Conservation (phyloP, 768 basidiomycete species). For the Auricularia auricula-judae region DNA sequence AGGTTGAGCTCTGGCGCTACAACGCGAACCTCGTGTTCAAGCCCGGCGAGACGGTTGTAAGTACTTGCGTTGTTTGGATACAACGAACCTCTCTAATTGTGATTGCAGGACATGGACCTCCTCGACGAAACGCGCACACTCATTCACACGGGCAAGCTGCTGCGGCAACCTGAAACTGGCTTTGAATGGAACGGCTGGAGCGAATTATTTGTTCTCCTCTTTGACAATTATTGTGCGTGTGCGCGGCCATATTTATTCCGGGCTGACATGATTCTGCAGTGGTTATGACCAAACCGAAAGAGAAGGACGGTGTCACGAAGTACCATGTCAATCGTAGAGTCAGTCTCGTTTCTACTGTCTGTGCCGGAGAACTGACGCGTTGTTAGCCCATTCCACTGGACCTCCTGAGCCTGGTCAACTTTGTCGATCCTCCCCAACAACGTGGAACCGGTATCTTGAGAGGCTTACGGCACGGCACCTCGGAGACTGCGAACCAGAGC, state of each 20-base stretch:
- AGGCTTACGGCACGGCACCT: conserved; percentile 33
- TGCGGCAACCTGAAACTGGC: conserved; percentile 80
- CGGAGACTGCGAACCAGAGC: conserved; percentile 14
- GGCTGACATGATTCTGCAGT: conserved; percentile 33
- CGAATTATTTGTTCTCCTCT: conserved; percentile 80
- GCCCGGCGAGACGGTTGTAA: conserved; percentile 55
- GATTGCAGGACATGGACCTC: conserved; percentile 74
- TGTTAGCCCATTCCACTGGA: conserved; percentile 85
- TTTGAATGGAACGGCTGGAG: conserved; percentile 85
- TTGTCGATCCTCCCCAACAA: conserved; percentile 69
- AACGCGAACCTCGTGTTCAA: conserved; percentile 74
- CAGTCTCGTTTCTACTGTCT: conserved; percentile 15
- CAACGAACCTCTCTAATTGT: neutral
- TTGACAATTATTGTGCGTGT: conserved; percentile 85
- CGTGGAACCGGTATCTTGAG: conserved; percentile 64
- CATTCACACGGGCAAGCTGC: conserved; percentile 72
- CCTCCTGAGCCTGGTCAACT: conserved; percentile 73
- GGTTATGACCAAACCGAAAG: conserved; percentile 79
- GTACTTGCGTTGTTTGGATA: conserved; percentile 11
- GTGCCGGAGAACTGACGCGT: neutral
- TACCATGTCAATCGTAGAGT: conserved; percentile 77
- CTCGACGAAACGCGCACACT: conserved; percentile 72
- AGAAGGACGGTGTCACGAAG: conserved; percentile 61
- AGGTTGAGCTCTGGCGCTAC: conserved; percentile 84
- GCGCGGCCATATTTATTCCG: neutral